Evolutionary conservation across 1,284 basidiomycete species (phyloP).

Genomic region (Calocybe gambosa): DNA sequence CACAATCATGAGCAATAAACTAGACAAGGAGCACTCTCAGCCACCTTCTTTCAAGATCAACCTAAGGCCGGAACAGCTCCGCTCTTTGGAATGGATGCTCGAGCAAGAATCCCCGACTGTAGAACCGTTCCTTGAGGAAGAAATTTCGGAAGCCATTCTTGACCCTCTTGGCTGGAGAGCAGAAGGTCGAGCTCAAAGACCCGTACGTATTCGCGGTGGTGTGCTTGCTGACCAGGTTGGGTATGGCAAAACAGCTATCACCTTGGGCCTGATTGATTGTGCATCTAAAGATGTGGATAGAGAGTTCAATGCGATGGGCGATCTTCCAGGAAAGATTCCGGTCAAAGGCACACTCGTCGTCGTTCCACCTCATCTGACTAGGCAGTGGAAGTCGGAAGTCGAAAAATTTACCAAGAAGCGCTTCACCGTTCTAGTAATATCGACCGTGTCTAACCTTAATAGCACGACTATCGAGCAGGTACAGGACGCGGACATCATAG

Average conservation of each 20-base stretch:
- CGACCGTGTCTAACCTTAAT: slow-evolving; percentile 72
- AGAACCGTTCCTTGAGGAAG: slow-evolving; percentile 83
- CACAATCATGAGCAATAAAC: slow-evolving; percentile 71
- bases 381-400: slow-evolving; percentile 88
- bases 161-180: slow-evolving; percentile 88
- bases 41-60: slow-evolving; percentile 73
- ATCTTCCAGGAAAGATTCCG: slow-evolving; percentile 62
- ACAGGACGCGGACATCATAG: slow-evolving; percentile 79
- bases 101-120: slow-evolving; percentile 66
- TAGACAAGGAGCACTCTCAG: slow-evolving; percentile 69
- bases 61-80: slow-evolving; percentile 81
- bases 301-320: slow-evolving; percentile 46
- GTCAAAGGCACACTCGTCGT: slow-evolving; percentile 79
- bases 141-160: slow-evolving; percentile 86
- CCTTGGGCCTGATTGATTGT: slow-evolving; percentile 81
- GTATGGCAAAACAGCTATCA: slow-evolving; percentile 96
- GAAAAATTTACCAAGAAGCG: slow-evolving; percentile 70
- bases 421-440: slow-evolving; percentile 67
- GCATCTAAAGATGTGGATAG: slow-evolving; percentile 50
- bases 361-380: slow-evolving; percentile 85
- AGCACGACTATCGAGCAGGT: slow-evolving; percentile 70
- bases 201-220: slow-evolving; percentile 76
- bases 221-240: slow-evolving; percentile 95
- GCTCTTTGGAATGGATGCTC: slow-evolving; percentile 93
- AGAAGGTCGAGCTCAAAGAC: slow-evolving; percentile 82